These are phyloP conservation scores for Hortiboletus flavorubellus DNA, from an alignment of 768 basidiomycete genomes.

Conservation along the genomic window DNA sequence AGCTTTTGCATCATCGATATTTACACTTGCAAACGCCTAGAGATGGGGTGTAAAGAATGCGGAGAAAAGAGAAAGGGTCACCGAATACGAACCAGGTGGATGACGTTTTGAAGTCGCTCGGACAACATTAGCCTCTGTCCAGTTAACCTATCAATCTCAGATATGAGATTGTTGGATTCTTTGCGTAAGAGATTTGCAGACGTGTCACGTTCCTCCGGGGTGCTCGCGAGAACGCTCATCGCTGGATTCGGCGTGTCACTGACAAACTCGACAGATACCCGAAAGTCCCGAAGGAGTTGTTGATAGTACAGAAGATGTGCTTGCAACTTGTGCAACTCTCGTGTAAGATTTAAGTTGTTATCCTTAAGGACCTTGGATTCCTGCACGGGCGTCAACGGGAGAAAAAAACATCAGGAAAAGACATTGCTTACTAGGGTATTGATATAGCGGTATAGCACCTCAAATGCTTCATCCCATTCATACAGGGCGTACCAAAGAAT, in stretches of 20 bases:
- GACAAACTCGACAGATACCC: conserved; percentile 48
- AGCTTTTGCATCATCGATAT: conserved; percentile 48
- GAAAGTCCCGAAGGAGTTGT: conserved; percentile 52
- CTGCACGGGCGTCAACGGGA: conserved; percentile 24
- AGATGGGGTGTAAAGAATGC: neutral
- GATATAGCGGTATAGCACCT: conserved; percentile 48
- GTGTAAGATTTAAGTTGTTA: conserved; percentile 45
- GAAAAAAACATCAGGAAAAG: neutral
- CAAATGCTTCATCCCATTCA: conserved; percentile 60
- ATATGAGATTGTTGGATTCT: conserved; percentile 47
- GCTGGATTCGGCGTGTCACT: conserved; percentile 46
- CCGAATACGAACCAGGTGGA: conserved; percentile 27
- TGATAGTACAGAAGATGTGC: conserved; percentile 58
- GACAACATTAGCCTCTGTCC: conserved; percentile 30
- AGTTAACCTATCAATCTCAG: conserved; percentile 49
- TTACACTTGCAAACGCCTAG: conserved; percentile 59
- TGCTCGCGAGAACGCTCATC: conserved; percentile 29
- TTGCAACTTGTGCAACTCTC: conserved; percentile 54
- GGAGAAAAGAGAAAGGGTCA: neutral
- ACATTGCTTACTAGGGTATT: conserved; percentile 41
- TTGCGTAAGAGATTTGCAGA: conserved; percentile 39
- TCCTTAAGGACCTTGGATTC: conserved; percentile 43
- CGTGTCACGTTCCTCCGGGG: conserved; percentile 2
- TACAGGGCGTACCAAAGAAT: conserved; percentile 59
- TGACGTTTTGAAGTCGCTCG: conserved; percentile 35